Conservation (phyloP, 768 basidiomycete species). For the Kondoa subrosea region DNA sequence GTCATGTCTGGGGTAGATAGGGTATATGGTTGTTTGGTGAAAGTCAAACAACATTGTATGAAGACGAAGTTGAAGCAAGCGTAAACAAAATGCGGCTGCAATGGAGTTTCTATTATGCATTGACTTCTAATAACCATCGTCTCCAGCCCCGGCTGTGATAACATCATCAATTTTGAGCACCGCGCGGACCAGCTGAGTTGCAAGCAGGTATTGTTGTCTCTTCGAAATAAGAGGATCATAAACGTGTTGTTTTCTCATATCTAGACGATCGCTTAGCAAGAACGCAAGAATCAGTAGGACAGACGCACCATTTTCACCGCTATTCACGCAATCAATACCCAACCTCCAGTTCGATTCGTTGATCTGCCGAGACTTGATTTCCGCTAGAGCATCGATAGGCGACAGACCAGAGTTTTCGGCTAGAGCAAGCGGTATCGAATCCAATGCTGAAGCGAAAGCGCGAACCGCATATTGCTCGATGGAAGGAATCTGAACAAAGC, state of each 20-base stretch:
- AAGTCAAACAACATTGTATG: no score
- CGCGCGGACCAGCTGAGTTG: constrained; percentile 55
- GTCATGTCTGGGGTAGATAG: not conserved
- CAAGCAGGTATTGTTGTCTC: constrained; percentile 85
- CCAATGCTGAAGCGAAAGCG: constrained; percentile 88
- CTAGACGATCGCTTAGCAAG: constrained; percentile 34
- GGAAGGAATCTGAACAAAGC: constrained; percentile 53
- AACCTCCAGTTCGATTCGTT: constrained; percentile 63
- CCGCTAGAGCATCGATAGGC: constrained; percentile 91
- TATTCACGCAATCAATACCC: constrained; percentile 81
- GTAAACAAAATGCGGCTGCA: no score
- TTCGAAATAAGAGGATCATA: constrained; percentile 96
- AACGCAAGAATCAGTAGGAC: no score
- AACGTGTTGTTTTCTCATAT: constrained; percentile 95
- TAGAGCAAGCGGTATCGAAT: constrained; percentile 83
- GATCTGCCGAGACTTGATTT: constrained; percentile 84
- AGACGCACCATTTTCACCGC: constrained; percentile 65
- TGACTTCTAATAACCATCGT: constrained; percentile 1
- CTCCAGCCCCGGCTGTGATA: constrained; percentile 12
- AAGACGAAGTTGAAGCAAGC: no score
- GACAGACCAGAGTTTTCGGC: constrained; percentile 95
- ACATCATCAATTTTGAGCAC: constrained; percentile 28
- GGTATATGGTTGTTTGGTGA: no score
- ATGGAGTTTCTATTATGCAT: not conserved
- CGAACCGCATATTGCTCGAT: constrained; percentile 99